Conservation (phyloP, 106 monocot genomes). For the Cymbidium sinense region DNA sequence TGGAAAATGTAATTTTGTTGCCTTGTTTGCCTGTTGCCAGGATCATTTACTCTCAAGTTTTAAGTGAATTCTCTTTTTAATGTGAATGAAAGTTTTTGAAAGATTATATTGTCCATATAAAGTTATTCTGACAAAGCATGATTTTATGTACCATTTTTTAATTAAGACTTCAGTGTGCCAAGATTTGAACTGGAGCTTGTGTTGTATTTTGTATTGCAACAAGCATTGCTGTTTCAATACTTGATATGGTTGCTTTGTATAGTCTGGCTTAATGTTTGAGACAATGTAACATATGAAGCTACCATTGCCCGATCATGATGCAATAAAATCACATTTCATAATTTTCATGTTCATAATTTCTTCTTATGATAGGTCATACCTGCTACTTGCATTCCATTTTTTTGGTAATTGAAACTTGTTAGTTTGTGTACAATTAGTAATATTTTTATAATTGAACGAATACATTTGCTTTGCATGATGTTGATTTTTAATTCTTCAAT, state of each 20-base stretch:
- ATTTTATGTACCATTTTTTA: neutral
- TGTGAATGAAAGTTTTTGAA: neutral
- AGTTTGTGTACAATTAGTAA: neutral
- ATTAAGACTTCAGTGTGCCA: neutral
- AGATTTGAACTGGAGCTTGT: neutral
- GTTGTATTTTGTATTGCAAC: neutral
- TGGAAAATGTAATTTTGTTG: neutral
- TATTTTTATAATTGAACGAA: neutral
- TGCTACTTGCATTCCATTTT: neutral
- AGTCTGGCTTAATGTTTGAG: neutral
- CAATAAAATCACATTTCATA: neutral
- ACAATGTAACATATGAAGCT: neutral
- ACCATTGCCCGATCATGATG: neutral
- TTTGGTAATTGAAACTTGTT: neutral
- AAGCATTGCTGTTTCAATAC: neutral
- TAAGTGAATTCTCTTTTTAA: neutral
- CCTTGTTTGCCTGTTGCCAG: neutral
- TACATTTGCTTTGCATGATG: neutral
- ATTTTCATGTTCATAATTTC: too few species aligned
- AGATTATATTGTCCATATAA: neutral
- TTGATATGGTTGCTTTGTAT: neutral
- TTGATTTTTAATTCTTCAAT: conserved; percentile 8
- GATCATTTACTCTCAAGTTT: neutral
- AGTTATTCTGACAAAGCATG: neutral
- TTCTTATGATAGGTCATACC: too few species aligned